Conservation (phyloP, 495 filamentous ascomycete genomes). For the Emericellopsis terricola region DNA sequence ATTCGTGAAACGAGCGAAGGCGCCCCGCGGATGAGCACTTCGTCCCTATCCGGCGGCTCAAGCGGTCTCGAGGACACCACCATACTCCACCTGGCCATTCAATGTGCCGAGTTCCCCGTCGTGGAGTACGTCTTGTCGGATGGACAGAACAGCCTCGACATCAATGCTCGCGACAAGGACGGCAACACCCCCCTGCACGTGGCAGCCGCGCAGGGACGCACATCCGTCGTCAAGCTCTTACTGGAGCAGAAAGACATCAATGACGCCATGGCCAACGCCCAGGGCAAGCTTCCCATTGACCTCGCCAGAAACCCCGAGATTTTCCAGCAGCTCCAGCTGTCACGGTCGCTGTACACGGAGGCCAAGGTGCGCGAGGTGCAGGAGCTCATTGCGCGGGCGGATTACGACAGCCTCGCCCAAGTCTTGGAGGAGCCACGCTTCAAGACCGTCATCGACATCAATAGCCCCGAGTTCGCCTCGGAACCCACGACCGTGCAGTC, state of each 20-base stretch:
- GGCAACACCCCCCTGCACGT: slow-evolving; percentile 89
- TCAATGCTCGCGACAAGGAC: slow-evolving; percentile 81
- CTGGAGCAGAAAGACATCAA: slow-evolving; percentile 68
- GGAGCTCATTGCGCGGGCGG: slow-evolving; percentile 44
- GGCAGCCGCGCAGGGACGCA: slow-evolving; percentile 65
- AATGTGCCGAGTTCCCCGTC: slow-evolving; percentile 87
- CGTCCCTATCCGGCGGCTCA: slow-evolving; percentile 27
- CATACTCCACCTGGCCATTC: slow-evolving; percentile 84
- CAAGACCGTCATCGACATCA: slow-evolving; percentile 73
- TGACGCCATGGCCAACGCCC: slow-evolving; percentile 78
- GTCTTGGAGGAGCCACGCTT: slow-evolving; percentile 71
- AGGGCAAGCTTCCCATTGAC: slow-evolving; percentile 73
- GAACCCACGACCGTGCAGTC: slow-evolving; percentile 55
- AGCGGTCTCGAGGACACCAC: slow-evolving; percentile 57
- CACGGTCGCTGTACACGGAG: slow-evolving; percentile 80
- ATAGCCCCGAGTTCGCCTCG: slow-evolving; percentile 70
- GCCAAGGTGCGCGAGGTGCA: slow-evolving; percentile 69
- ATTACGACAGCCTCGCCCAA: slow-evolving; percentile 62
- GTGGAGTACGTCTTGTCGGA: slow-evolving; percentile 86
- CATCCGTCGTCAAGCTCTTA: slow-evolving; percentile 59
- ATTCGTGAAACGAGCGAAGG: slow-evolving; percentile 48
- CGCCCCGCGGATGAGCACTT: slow-evolving; percentile 30
- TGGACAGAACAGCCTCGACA: slow-evolving; percentile 45
- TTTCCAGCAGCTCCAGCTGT: slow-evolving; percentile 85
- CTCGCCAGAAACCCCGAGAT: slow-evolving; percentile 82